phyloP scores from a whole-genome alignment of 371 early-diverging fungal species.

The Mucor plumbeus region DNA sequence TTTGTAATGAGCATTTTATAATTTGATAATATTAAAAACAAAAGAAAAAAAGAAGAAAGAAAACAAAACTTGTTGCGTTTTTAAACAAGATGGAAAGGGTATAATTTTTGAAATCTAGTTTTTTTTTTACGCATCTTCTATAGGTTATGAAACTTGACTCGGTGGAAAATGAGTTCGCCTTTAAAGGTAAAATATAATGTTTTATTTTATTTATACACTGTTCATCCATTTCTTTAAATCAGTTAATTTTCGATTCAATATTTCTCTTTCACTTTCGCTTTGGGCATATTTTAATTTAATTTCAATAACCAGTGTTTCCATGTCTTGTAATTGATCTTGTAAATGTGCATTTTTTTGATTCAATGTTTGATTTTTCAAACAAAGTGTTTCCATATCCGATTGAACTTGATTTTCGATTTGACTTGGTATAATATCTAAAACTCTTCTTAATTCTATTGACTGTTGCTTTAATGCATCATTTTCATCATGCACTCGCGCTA shows the following conservation, averaged over 20 bases:
- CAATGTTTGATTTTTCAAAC: constrained; percentile 76
- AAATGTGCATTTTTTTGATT: constrained; percentile 72
- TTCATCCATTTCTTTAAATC: constrained; percentile 61
- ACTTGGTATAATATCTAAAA: constrained; percentile 56
- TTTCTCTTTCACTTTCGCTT: constrained; percentile 74
- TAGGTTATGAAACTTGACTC: constrained; percentile 50
- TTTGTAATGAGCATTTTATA: constrained; percentile 24
- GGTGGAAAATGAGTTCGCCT: constrained; percentile 38
- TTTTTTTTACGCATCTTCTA: constrained; percentile 34
- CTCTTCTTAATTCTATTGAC: constrained; percentile 51
- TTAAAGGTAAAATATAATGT: constrained; percentile 11
- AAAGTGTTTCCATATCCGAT: constrained; percentile 79
- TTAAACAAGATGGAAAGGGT: neutral
- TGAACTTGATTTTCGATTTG: constrained; percentile 71
- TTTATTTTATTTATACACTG: constrained; percentile 8
- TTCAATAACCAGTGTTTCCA: constrained; percentile 73
- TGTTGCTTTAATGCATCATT: constrained; percentile 69
- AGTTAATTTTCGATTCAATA: constrained; percentile 61
- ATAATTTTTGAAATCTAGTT: constrained; percentile 18
- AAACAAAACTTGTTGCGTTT: constrained; percentile 10
- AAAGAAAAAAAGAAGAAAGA: constrained; percentile 18
- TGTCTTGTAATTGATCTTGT: constrained; percentile 72
- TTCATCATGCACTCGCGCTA: constrained; percentile 57
- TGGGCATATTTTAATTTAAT: constrained; percentile 77
- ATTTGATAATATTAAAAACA: neutral